A percentile compares a stretch with the other conserved stretches of the same genome.
Conservation (phyloP, 192 early-diverging fungal genomes). For the Bifiguratus adelaidae region DNA sequence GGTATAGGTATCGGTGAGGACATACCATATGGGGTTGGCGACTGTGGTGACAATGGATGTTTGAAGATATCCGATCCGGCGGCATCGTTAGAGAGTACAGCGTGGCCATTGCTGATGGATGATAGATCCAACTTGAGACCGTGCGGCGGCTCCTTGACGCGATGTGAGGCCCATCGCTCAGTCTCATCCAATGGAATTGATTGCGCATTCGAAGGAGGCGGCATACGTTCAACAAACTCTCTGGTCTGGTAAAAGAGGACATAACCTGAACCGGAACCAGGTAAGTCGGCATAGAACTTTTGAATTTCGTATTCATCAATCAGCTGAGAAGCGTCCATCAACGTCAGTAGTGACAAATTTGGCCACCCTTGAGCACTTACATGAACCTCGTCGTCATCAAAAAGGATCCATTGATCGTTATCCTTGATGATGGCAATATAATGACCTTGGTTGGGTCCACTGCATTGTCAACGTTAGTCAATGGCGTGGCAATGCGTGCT, state of each 20-base stretch:
- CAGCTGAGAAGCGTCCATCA: constrained; percentile 15
- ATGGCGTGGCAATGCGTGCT: neutral
- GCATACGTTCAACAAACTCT: too few relatives aligned
- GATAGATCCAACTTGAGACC: too few relatives aligned
- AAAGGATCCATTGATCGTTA: constrained; percentile 80
- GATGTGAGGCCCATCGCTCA: too few relatives aligned
- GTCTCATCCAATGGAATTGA: too few relatives aligned
- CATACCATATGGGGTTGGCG: too few relatives aligned
- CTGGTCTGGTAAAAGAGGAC: constrained; percentile 76
- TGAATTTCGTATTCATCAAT: constrained; percentile 68
- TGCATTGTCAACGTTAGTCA: constrained; percentile 3
- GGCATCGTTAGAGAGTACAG: too few relatives aligned
- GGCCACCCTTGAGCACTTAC: constrained; percentile 34
- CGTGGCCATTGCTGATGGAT: too few relatives aligned
- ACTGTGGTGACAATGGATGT: too few relatives aligned
- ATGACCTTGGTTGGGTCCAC: constrained; percentile 93
- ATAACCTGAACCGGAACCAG: constrained; percentile 68
- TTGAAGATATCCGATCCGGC: too few relatives aligned
- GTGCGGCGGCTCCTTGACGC: too few relatives aligned
- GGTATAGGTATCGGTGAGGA: too few relatives aligned
- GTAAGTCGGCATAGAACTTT: constrained; percentile 72
- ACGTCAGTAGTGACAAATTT: neutral
- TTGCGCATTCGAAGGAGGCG: too few relatives aligned
- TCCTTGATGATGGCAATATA: constrained; percentile 90
- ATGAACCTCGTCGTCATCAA: constrained; percentile 95